Evolutionary conservation across 441 rosid genomes (phyloP).

Genomic region (Euphorbia celastroides): DNA sequence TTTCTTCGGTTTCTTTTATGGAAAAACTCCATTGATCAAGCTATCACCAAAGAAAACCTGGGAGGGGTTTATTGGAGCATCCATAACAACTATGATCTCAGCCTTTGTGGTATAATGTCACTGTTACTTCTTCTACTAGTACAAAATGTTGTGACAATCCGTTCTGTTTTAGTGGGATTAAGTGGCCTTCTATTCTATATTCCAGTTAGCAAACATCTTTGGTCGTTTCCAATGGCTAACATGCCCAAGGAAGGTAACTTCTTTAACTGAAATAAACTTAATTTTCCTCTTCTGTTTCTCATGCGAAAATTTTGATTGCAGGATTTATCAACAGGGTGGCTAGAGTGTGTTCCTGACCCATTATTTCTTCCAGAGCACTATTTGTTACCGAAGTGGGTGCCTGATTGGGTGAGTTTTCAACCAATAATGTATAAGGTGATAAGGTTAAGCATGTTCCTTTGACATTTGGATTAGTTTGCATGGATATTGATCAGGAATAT

Average conservation of each 20-base stretch:
- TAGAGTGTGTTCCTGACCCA: conserved; percentile 86
- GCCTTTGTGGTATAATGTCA: conserved; percentile 61
- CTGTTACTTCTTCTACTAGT: neutral
- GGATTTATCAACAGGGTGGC: conserved; percentile 93
- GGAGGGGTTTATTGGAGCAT: conserved; percentile 94
- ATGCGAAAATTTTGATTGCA: conserved; percentile 23
- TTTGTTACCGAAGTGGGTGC: conserved; percentile 47
- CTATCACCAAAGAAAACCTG: conserved; percentile 94
- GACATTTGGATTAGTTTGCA: neutral
- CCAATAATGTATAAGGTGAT: neutral
- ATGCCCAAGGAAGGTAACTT: conserved; percentile 82
- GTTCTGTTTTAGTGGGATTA: too few relatives aligned
- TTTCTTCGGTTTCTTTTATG: conserved; percentile 84
- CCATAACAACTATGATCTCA: conserved; percentile 68
- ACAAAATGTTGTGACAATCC: neutral
- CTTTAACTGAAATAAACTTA: neutral
- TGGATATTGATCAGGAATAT: neutral
- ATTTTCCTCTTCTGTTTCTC: neutral
- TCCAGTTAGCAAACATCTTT: conserved; percentile 81
- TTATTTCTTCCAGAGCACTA: conserved; percentile 58
- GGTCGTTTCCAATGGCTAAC: conserved; percentile 85
- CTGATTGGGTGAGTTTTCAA: conserved; percentile 47
- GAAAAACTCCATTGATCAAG: conserved; percentile 87
- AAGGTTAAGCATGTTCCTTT: neutral
- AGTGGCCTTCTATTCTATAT: neutral